Conservation (phyloP, 208 protist species). For the Angomonas ambiguus region DNA sequence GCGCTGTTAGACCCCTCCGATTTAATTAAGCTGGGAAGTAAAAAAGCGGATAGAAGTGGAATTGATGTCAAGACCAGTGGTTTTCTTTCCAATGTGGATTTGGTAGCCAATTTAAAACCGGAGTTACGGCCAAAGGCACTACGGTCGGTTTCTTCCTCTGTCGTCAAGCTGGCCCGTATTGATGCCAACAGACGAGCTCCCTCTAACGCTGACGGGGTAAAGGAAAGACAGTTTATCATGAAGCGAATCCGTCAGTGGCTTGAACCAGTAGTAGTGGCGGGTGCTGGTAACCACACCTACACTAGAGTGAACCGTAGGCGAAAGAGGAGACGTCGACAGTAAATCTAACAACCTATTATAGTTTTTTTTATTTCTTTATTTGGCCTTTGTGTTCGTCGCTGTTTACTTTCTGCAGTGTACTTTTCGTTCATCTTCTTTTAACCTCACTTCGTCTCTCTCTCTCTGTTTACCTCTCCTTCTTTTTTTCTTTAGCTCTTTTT, state of each 20-base stretch:
- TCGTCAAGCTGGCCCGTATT: conserved; percentile 72
- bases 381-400: no score
- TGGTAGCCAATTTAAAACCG: conserved; percentile 74
- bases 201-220: conserved; percentile 67
- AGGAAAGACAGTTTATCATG: conserved; percentile 44
- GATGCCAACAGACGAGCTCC: conserved; percentile 70
- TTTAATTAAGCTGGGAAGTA: conserved; percentile 67
- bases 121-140: conserved; percentile 83
- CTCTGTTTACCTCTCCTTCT: not conserved
- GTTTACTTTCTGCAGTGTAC: no score
- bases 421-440: no score
- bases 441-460: not conserved
- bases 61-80: conserved; percentile 75
- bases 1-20: conserved; percentile 67
- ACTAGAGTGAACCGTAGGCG: conserved; percentile 42
- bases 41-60: conserved; percentile 50
- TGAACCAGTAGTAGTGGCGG: conserved; percentile 76
- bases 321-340: conserved; percentile 35
- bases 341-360: not conserved
- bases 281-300: conserved; percentile 85
- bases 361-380: not conserved
- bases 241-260: conserved; percentile 75
- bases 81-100: conserved; percentile 83
- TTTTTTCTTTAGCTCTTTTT: not conserved
- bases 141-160: conserved; percentile 56